These are phyloP conservation scores for Coemansia sp. DNA, from an alignment of 371 early-diverging fungal genomes.

Conservation along the genomic window DNA sequence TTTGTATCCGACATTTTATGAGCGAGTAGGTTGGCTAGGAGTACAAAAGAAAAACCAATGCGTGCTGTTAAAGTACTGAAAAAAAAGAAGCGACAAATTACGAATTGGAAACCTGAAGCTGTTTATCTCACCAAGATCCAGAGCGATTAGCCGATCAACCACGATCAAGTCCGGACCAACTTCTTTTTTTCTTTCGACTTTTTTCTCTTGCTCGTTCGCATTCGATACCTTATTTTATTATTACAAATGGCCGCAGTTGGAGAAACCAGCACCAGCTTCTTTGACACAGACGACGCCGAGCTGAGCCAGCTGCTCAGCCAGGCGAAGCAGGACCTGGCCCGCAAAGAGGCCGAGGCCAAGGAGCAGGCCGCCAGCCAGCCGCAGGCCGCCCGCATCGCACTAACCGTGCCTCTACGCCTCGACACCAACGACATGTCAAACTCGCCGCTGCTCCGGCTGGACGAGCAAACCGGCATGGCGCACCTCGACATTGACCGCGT, in stretches of 20 bases:
- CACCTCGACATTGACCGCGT: conserved; percentile 11
- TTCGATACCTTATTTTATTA: no score
- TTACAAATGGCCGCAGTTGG: not conserved
- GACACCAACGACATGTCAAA: conserved; percentile 4
- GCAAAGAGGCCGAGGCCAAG: not conserved
- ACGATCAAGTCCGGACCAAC: not conserved
- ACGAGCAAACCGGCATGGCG: conserved; percentile 25
- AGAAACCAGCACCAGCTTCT: not conserved
- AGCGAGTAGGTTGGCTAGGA: conserved; percentile 7
- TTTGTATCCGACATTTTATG: not conserved
- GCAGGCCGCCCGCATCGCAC: not conserved
- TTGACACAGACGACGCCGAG: conserved; percentile 25
- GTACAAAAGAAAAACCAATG: conserved; percentile 4
- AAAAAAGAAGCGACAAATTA: not conserved
- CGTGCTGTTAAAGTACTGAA: not conserved
- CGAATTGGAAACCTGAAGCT: no score
- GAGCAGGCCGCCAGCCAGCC: not conserved
- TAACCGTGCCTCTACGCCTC: conserved; percentile 33
- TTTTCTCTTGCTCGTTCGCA: not conserved
- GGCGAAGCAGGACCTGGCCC: conserved; percentile 25
- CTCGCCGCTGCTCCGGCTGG: conserved; percentile 10
- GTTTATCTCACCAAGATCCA: no score
- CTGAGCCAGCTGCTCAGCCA: conserved; percentile 37
- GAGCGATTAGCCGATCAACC: not conserved
- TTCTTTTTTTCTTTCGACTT: not conserved